Evolutionary conservation across 768 basidiomycete species (phyloP).

Genomic region (Mycena albidolilacea): DNA sequence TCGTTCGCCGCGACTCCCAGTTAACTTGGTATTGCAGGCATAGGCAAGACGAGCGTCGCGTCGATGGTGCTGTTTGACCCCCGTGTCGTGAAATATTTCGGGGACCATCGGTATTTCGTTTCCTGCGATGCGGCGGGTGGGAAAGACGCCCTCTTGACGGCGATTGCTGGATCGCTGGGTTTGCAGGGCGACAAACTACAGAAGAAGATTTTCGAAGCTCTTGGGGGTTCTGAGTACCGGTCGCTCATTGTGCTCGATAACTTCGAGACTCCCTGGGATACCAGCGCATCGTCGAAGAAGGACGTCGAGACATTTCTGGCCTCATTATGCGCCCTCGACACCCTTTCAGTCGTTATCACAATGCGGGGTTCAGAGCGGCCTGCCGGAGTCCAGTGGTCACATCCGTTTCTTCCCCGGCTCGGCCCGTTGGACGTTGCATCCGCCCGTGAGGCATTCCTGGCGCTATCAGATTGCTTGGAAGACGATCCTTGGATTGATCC

Average conservation of each 20-base stretch:
- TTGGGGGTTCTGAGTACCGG: slow-evolving; percentile 29
- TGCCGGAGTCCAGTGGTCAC: slow-evolving; percentile 41
- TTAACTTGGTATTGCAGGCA: slow-evolving; percentile 17
- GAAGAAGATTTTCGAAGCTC: slow-evolving; percentile 37
- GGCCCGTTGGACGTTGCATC: slow-evolving; percentile 37
- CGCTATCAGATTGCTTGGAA: slow-evolving; percentile 41
- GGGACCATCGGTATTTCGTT: slow-evolving; percentile 35
- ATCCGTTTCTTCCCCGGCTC: slow-evolving; percentile 40
- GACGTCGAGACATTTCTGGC: slow-evolving; percentile 40
- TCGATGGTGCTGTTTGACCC: slow-evolving; percentile 36
- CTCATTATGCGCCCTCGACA: slow-evolving; percentile 32
- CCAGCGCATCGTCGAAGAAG: slow-evolving; percentile 26
- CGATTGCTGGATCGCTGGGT: slow-evolving; percentile 36
- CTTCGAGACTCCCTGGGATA: slow-evolving; percentile 44
- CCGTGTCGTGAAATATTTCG: slow-evolving; percentile 36
- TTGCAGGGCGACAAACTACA: slow-evolving; percentile 40
- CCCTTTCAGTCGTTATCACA: slow-evolving; percentile 39
- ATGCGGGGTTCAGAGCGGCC: slow-evolving; percentile 44
- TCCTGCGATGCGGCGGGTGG: slow-evolving; percentile 38
- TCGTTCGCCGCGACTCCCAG: not conserved
- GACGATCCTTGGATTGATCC: slow-evolving; percentile 38
- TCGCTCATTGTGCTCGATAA: slow-evolving; percentile 41
- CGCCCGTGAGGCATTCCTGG: slow-evolving; percentile 39
- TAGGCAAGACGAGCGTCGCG: slow-evolving; percentile 41
- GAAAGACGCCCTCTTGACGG: slow-evolving; percentile 38